Evolutionary conservation across 169 alveolate genomes (phyloP).

Genomic region (Plasmodium falciparum): DNA sequence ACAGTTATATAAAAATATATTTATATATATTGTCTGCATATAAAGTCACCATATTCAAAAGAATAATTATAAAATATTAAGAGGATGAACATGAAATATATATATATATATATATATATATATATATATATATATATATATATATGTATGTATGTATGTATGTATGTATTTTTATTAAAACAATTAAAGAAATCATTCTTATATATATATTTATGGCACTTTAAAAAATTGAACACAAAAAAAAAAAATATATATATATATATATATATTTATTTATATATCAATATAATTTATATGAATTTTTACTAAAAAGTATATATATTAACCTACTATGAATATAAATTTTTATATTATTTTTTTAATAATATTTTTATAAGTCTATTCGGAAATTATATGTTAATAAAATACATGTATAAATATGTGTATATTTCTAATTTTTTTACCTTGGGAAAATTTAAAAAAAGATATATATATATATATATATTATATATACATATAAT

Average conservation of each 20-base stretch:
- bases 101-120: background rate
- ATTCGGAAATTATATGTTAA: background rate
- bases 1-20: too few relatives aligned
- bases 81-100: background rate
- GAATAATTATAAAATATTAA: too few relatives aligned
- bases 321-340: background rate
- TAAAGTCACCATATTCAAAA: too few relatives aligned
- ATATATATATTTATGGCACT: conserved; percentile 2
- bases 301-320: background rate
- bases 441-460: conserved; percentile 8
- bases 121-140: conserved; percentile 11
- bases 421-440: too few relatives aligned
- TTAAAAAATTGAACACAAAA: conserved; percentile 21
- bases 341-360: conserved; percentile 1
- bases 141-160: conserved; percentile 1
- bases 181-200: conserved; percentile 7
- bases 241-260: background rate
- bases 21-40: too few relatives aligned
- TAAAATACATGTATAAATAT: conserved; percentile 15
- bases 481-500: background rate
- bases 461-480: conserved; percentile 3
- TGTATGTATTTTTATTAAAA: conserved; percentile 20
- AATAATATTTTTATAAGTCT: background rate
- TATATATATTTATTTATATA: too few relatives aligned
- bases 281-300: conserved; percentile 10